phyloP scores from a whole-genome alignment of 257 asterid genomes.

The Paraleonurus japonicus region DNA sequence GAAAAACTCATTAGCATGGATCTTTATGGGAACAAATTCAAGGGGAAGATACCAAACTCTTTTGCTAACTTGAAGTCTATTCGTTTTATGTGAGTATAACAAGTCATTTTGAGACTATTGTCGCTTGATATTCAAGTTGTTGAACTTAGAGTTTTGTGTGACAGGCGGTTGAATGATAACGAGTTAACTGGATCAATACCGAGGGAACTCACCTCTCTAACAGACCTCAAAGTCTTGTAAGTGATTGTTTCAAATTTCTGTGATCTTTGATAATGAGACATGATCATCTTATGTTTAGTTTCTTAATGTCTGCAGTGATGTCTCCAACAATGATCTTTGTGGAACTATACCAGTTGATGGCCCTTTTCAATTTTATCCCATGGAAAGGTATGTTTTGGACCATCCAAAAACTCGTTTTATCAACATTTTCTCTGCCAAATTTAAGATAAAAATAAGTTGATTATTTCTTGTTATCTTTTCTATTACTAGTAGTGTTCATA shows the following conservation, averaged over 20 bases:
- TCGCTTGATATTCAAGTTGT: not conserved
- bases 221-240: conserved; percentile 75
- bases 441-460: not conserved
- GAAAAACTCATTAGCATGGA: conserved; percentile 77
- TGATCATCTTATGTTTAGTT: not conserved
- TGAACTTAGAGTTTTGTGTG: conserved; percentile 3
- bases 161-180: conserved; percentile 74
- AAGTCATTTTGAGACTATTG: not conserved
- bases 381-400: conserved; percentile 60
- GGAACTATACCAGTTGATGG: conserved; percentile 95
- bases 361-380: conserved; percentile 62
- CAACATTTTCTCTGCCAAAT: not conserved
- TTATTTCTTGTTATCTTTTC: not conserved
- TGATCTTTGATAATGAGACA: not conserved
- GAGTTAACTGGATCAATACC: conserved; percentile 82
- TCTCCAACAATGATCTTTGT: conserved; percentile 73
- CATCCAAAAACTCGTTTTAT: not conserved
- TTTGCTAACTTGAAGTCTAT: conserved; percentile 70
- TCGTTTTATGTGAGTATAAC: conserved; percentile 65
- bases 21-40: conserved; percentile 63
- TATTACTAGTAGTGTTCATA: too few species aligned
- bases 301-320: conserved; percentile 58
- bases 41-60: conserved; percentile 66
- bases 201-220: conserved; percentile 71
- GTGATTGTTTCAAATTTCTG: conserved; percentile 23